Evolutionary conservation across 2,329 filamentous ascomycete species (phyloP), one percentile per base, ranked within the genome.

Genomic region (Aspergillus flavus): DNA sequence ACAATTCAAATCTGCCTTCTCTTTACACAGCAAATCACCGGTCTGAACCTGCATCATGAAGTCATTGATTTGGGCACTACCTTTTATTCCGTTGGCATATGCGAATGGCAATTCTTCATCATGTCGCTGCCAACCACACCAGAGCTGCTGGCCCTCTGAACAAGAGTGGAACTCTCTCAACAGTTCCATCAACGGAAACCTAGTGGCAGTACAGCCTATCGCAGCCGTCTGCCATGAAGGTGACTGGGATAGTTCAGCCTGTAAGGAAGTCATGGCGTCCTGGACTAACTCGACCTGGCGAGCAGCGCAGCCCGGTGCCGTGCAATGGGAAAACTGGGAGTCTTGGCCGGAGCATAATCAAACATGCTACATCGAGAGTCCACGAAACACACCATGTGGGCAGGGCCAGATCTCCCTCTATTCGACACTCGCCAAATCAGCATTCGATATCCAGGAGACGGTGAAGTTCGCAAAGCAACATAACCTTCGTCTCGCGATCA

Each of bases 241-340:
- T 6, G 61, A 61, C 39, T 66, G 63, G 19, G 39, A 71, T 58
- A 56, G 53, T 5, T 28, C 62, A 23, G 61, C 62, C n/a, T 72
- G 71, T 58, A 60, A 66, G 23, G 45, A 58, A n/a, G 64, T 68
- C 14, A 64, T 39, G 6, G 59, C 59, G 11, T 46, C 55, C 4
- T 72, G 67, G 66, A 58, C 45, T 7, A 68, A 77, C 58, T 77
- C 76, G 21, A 61, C 66, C 54, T 81, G 78, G 77, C 74, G 78
- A 52, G 71, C 72, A 14, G 63, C 71, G 11, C 69, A 78, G 41
- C 77, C 78, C 43, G 76, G 75, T 59, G 76, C 78, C 6, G 68
- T 77, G 11, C 76, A 79, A 58, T 75, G 72, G 67, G 66, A 73
- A 52, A 81, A 78, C 64, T 81, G 78, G 73, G 79, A 80, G 58